Evolutionary conservation across 2,329 filamentous ascomycete genomes (phyloP).

Genomic region (Sporothrix brasiliensis): DNA sequence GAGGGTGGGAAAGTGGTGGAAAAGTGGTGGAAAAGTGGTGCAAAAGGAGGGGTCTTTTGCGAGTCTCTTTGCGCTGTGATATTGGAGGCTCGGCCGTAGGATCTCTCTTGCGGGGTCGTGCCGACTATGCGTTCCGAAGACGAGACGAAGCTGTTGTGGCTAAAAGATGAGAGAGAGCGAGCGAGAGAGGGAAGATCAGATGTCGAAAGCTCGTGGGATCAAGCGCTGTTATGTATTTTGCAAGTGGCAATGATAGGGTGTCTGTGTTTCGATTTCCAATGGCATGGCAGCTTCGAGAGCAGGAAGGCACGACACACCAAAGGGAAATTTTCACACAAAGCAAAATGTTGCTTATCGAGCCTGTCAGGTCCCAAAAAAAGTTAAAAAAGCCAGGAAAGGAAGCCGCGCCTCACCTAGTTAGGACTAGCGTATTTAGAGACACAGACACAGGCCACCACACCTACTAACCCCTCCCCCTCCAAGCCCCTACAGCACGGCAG

Average conservation of each 20-base stretch:
- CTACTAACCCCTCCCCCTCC: constrained; percentile 21
- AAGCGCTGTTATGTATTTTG: constrained; percentile 19
- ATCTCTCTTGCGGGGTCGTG: constrained; percentile 14
- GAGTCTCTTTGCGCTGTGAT: background rate
- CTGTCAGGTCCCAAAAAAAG: background rate
- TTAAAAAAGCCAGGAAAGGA: constrained; percentile 11
- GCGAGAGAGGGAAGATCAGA: background rate
- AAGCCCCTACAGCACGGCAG: background rate
- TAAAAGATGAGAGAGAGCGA: background rate
- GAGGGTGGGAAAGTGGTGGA: background rate
- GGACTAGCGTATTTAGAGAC: constrained; percentile 21
- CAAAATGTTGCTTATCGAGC: constrained; percentile 28
- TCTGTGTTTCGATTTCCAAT: constrained; percentile 8
- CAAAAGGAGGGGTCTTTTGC: constrained; percentile 21
- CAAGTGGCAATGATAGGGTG: constrained; percentile 5
- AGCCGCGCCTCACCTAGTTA: constrained; percentile 9
- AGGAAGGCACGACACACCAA: constrained; percentile 26
- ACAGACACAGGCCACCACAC: background rate
- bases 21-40: background rate
- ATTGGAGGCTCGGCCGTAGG: background rate
- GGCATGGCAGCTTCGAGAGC: constrained; percentile 16
- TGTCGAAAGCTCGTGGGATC: background rate
- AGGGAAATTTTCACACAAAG: constrained; percentile 26
- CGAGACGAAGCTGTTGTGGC: background rate
- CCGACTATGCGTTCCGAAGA: background rate